phyloP scores from a whole-genome alignment of 257 asterid species.

The Primulina eburnea region DNA sequence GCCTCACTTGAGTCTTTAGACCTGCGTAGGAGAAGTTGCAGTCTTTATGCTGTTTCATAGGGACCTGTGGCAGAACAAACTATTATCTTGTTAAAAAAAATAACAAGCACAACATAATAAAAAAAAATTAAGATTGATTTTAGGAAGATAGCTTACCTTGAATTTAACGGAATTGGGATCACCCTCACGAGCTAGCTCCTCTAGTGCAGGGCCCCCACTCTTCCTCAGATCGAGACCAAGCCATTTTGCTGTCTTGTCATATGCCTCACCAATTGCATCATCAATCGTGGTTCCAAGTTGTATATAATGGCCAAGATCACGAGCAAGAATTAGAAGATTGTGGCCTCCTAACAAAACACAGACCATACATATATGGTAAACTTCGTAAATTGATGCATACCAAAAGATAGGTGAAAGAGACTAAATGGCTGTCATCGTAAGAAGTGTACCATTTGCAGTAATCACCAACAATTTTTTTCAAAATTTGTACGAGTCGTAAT shows the following conservation, averaged over 20 bases:
- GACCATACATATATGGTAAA: conserved; percentile 18
- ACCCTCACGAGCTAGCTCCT: conserved; percentile 92
- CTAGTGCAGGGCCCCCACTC: conserved; percentile 99
- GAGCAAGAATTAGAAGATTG: conserved; percentile 90
- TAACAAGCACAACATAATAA: neutral
- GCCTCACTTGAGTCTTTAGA: conserved; percentile 95
- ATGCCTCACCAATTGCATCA: conserved; percentile 99
- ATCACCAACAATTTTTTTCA: neutral
- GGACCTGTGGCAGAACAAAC: conserved; percentile 57
- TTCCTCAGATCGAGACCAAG: conserved; percentile 96
- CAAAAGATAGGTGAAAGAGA: neutral
- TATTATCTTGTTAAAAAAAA: conserved; percentile 24
- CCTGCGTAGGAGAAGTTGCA: conserved; percentile 99
- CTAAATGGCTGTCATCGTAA: neutral
- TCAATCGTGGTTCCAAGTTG: conserved; percentile 95
- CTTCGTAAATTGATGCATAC: conserved; percentile 17
- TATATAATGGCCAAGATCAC: conserved; percentile 84
- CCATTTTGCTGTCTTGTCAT: conserved; percentile 97
- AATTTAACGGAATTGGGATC: conserved; percentile 63
- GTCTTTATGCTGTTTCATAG: conserved; percentile 95
- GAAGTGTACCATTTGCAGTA: neutral
- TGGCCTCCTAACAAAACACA: conserved; percentile 71
- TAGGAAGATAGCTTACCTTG: conserved; percentile 47
- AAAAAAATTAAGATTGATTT: conserved; percentile 3
- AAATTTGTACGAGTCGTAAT: conserved; percentile 1